phyloP scores from a whole-genome alignment of 2,329 filamentous ascomycete species.

The Colletotrichum siamense region DNA sequence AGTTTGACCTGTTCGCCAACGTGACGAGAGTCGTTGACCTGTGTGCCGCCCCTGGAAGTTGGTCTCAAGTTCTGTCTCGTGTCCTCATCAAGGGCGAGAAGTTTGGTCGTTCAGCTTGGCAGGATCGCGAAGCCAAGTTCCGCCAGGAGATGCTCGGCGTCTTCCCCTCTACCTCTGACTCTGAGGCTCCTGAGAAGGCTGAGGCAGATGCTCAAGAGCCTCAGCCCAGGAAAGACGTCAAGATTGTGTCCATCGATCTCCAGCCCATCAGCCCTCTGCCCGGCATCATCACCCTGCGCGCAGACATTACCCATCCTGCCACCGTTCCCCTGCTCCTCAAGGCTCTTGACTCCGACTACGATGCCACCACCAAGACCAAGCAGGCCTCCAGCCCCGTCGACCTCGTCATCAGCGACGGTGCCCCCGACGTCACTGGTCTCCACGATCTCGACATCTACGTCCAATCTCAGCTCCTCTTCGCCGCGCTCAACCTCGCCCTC shows the following conservation, averaged over 20 bases:
- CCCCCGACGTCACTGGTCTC: constrained; percentile 93
- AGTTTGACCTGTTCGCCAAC: constrained; percentile 91
- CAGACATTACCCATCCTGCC: constrained; percentile 96
- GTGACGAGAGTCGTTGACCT: constrained; percentile 95
- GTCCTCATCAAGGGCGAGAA: constrained; percentile 93
- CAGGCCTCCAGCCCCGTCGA: constrained; percentile 82
- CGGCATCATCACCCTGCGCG: constrained; percentile 89
- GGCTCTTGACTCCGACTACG: constrained; percentile 78
- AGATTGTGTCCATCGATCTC: constrained; percentile 94
- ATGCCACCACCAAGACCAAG: constrained; percentile 45
- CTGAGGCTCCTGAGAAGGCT: background rate
- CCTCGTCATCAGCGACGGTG: constrained; percentile 92
- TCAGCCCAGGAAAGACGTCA: constrained; percentile 71
- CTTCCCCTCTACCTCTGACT: constrained; percentile 33
- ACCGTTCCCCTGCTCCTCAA: constrained; percentile 89
- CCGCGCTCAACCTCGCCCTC: constrained; percentile 89
- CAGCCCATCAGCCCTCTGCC: constrained; percentile 95
- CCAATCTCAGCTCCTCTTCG: constrained; percentile 93
- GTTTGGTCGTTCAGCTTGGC: constrained; percentile 85
- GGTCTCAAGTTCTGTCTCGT: constrained; percentile 95
- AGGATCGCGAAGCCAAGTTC: constrained; percentile 77
- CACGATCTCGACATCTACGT: constrained; percentile 99
- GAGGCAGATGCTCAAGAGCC: constrained; percentile 28
- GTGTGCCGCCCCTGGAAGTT: constrained; percentile 93
- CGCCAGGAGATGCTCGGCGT: constrained; percentile 65